Percentiles rank a stretch among this genome's conserved stretches.
phyloP scores from a whole-genome alignment of 2,329 filamentous ascomycete species.

The Aspergillus eucalypticola region DNA sequence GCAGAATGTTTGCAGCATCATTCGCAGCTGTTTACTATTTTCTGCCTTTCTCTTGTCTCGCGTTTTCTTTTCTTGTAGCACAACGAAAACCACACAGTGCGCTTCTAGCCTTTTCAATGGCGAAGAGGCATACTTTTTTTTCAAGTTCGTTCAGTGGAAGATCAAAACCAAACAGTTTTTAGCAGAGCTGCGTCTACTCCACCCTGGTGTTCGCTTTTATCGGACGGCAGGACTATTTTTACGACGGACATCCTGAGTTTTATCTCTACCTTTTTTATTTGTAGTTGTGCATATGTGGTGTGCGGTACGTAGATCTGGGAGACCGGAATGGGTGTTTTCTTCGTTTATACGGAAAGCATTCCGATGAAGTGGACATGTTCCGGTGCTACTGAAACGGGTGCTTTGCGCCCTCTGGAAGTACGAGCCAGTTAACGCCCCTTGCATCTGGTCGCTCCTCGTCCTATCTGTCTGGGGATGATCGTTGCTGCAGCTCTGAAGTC shows the following conservation, averaged over 20 bases:
- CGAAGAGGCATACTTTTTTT: slow-evolving; percentile 45
- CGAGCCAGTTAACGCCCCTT: background rate
- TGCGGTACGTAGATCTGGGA: too few species aligned
- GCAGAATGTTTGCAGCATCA: background rate
- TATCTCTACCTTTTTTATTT: background rate
- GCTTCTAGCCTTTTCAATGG: slow-evolving; percentile 39
- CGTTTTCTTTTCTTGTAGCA: background rate
- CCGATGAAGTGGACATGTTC: background rate
- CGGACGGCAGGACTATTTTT: slow-evolving; percentile 48
- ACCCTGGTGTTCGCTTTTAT: slow-evolving; percentile 46
- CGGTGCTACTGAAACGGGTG: background rate
- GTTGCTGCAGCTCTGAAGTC: background rate
- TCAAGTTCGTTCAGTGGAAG: slow-evolving; percentile 48
- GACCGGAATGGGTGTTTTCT: background rate
- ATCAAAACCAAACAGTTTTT: slow-evolving; percentile 51
- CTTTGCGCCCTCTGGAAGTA: background rate
- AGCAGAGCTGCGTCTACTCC: slow-evolving; percentile 53
- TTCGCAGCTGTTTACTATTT: background rate
- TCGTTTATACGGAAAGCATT: background rate
- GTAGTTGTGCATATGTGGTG: background rate
- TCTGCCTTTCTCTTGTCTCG: background rate
- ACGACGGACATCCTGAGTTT: slow-evolving; percentile 44
- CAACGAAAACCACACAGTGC: slow-evolving; percentile 36
- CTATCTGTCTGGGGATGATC: background rate
- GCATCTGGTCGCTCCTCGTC: background rate